These are phyloP conservation scores for Boletus rubescentipes DNA, from an alignment of 768 basidiomycete species.

Conservation along the genomic window DNA sequence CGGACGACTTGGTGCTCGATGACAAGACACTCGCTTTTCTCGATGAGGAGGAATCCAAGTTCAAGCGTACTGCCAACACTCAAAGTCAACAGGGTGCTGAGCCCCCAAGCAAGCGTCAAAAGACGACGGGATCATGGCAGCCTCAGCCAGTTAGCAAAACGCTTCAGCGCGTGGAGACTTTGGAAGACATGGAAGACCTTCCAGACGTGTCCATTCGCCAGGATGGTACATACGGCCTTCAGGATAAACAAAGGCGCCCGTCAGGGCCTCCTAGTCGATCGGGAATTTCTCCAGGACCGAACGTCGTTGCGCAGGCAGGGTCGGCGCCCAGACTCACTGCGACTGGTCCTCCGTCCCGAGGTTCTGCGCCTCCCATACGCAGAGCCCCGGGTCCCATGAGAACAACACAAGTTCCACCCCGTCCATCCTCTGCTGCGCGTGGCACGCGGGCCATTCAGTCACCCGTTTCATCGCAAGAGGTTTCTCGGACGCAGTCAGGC, in stretches of 20 bases:
- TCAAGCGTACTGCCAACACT: constrained; percentile 22
- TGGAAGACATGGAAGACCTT: constrained; percentile 49
- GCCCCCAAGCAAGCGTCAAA: constrained; percentile 56
- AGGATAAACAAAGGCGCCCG: constrained; percentile 19
- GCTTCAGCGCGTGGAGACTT: constrained; percentile 23
- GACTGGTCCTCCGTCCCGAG: constrained; percentile 13
- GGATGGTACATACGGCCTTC: constrained; percentile 57
- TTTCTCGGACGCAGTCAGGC: constrained; percentile 14
- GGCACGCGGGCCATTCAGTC: constrained; percentile 9
- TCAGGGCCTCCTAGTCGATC: constrained; percentile 13
- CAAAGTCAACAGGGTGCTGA: constrained; percentile 27
- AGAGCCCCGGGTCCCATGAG: constrained; percentile 13
- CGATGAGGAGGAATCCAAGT: constrained; percentile 54
- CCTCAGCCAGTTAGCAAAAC: constrained; percentile 33
- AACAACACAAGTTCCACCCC: constrained; percentile 5
- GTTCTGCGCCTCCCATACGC: constrained; percentile 10
- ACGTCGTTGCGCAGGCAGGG: constrained; percentile 6
- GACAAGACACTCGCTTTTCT: constrained; percentile 59
- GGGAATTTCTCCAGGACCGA: constrained; percentile 11
- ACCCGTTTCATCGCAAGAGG: constrained; percentile 21
- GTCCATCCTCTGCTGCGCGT: constrained; percentile 17
- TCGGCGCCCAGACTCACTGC: constrained; percentile 8
- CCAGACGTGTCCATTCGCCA: constrained; percentile 63
- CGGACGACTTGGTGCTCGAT: constrained; percentile 64
- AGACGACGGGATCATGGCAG: constrained; percentile 47